Percentiles rank a stretch among this genome's conserved stretches.
These are phyloP conservation scores for Candida ulmi DNA, from an alignment of 805 yeast genomes.

Conservation along the genomic window DNA sequence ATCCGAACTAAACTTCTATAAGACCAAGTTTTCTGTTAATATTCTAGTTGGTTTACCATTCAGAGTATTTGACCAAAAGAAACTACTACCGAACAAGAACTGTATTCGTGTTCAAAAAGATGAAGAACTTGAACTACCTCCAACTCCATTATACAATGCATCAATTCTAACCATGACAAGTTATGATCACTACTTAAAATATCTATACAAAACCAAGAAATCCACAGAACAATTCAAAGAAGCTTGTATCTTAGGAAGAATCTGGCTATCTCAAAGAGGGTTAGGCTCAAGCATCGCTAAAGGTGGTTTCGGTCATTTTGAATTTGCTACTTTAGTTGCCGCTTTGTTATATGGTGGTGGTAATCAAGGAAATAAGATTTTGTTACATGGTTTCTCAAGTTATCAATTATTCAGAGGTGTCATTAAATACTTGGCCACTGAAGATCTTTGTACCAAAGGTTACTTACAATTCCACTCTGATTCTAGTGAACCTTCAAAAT, in stretches of 20 bases:
- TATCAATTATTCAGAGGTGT: conserved; percentile 92
- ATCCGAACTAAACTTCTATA: conserved; percentile 51
- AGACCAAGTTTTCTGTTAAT: conserved; percentile 67
- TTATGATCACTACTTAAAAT: conserved; percentile 66
- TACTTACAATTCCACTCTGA: conserved; percentile 62
- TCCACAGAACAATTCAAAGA: conserved; percentile 77
- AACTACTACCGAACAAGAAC: conserved; percentile 74
- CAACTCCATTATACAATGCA: conserved; percentile 87
- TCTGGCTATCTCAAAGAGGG: conserved; percentile 90
- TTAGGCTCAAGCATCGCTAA: conserved; percentile 54
- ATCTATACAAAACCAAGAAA: conserved; percentile 68
- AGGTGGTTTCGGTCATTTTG: conserved; percentile 92
- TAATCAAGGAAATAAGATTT: conserved; percentile 62
- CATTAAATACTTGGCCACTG: conserved; percentile 72
- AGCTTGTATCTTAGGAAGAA: conserved; percentile 78
- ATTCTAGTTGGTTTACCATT: conserved; percentile 69
- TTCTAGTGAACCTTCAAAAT: conserved; percentile 28
- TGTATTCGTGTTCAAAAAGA: conserved; percentile 60
- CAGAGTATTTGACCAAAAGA: conserved; percentile 66
- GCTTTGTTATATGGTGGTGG: conserved; percentile 84
- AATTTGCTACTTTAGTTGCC: conserved; percentile 77
- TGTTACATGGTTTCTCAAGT: conserved; percentile 84
- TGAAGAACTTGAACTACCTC: conserved; percentile 40
- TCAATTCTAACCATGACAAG: conserved; percentile 66
- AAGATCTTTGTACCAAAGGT: conserved; percentile 61